Conservation (phyloP, 768 basidiomycete species). For the Clavulina sp. region DNA sequence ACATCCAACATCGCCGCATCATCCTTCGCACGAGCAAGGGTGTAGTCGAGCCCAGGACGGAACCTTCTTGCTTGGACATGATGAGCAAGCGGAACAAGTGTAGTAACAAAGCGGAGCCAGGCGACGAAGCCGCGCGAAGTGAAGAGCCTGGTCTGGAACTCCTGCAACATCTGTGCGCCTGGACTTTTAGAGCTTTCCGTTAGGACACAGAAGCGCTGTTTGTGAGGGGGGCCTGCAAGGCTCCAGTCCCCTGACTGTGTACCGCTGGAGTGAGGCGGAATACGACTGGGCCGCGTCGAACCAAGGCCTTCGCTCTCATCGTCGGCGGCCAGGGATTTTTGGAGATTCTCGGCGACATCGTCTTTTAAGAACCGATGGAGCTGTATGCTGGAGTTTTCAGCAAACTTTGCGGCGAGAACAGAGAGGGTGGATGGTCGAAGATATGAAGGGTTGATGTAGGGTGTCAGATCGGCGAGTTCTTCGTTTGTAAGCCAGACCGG, state of each 20-base stretch:
- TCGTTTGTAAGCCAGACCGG: constrained; percentile 32
- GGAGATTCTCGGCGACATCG: constrained; percentile 49
- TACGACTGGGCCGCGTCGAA: constrained; percentile 27
- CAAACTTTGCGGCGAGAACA: constrained; percentile 62
- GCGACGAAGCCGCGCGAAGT: constrained; percentile 68
- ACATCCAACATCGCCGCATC: constrained; percentile 71
- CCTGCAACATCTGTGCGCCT: constrained; percentile 39
- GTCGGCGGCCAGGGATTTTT: constrained; percentile 41
- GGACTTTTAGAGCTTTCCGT: constrained; percentile 21
- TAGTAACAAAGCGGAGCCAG: constrained; percentile 66
- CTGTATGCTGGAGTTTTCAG: constrained; percentile 73
- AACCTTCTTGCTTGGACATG: constrained; percentile 73
- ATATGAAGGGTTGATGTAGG: constrained; percentile 82
- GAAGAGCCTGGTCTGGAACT: constrained; percentile 62
- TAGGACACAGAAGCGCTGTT: constrained; percentile 80
- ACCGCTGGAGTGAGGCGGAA: constrained; percentile 59
- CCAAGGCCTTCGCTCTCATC: constrained; percentile 46
- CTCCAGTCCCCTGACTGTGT: constrained; percentile 36
- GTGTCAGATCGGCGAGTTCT: constrained; percentile 54
- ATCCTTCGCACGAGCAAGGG: constrained; percentile 75
- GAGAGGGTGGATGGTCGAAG: constrained; percentile 67
- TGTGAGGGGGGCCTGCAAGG: constrained; percentile 78
- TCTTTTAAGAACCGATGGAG: constrained; percentile 70
- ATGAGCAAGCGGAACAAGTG: constrained; percentile 53
- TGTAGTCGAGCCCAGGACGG: constrained; percentile 86